phyloP scores from a whole-genome alignment of 441 rosid species.

The Arabidopsis hybrid region DNA sequence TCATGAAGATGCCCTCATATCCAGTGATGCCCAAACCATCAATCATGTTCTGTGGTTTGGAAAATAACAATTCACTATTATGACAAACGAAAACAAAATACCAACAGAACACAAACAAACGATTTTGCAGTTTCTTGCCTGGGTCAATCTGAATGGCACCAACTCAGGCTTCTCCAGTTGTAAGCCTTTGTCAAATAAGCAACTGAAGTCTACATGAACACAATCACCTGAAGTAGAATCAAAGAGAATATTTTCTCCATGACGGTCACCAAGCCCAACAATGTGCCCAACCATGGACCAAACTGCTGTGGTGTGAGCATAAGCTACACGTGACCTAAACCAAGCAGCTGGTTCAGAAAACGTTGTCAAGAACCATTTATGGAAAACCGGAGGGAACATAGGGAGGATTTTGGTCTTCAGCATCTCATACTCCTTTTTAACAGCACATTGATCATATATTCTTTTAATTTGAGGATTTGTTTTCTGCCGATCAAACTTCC shows the following conservation, averaged over 20 bases:
- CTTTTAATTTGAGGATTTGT: constrained; percentile 94
- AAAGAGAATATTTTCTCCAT: constrained; percentile 98
- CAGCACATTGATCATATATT: constrained; percentile 89
- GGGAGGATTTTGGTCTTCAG: constrained; percentile 94
- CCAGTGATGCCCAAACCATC: constrained; percentile 99
- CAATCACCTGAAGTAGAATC: constrained; percentile 99
- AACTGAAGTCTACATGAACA: constrained; percentile 99
- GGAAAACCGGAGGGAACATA: constrained; percentile 97
- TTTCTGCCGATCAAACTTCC: constrained; percentile 93
- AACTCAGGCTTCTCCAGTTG: constrained; percentile 99
- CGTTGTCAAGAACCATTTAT: constrained; percentile 95
- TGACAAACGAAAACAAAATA: constrained; percentile 12
- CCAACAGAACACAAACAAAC: constrained; percentile 12
- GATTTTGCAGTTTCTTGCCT: constrained; percentile 56
- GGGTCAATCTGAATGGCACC: constrained; percentile 98
- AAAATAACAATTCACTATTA: constrained; percentile 17
- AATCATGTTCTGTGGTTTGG: constrained; percentile 81
- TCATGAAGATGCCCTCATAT: constrained; percentile 90
- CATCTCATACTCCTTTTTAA: constrained; percentile 92
- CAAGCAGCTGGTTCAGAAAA: constrained; percentile 99
- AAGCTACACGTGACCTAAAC: constrained; percentile 98
- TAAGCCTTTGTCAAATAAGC: constrained; percentile 98
- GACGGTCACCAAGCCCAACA: constrained; percentile 98
- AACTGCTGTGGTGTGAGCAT: constrained; percentile 98
- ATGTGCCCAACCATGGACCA: constrained; percentile 99